These are phyloP conservation scores for Remersonia thermophila DNA, from an alignment of 2,329 filamentous ascomycete species.

Conservation along the genomic window DNA sequence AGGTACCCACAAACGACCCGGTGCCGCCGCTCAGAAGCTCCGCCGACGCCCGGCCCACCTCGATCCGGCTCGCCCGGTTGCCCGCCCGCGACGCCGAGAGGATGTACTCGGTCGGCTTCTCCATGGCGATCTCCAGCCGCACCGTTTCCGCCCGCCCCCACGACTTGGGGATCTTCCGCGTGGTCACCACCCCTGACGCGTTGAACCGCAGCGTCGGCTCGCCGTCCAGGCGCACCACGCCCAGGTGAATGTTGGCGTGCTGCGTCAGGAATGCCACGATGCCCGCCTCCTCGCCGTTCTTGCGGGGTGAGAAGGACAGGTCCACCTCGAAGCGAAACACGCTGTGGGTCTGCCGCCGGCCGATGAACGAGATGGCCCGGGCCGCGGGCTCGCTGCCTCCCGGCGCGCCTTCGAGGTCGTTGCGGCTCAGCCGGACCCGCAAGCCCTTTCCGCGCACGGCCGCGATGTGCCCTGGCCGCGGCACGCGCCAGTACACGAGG, in stretches of 20 bases:
- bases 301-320: conserved; percentile 17
- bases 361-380: conserved; percentile 21
- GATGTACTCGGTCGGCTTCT: conserved; percentile 21
- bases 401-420: conserved; percentile 19
- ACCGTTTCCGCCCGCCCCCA: conserved; percentile 18
- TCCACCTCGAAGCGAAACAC: conserved; percentile 23
- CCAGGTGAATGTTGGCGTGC: conserved; percentile 22
- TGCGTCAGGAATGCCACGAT: conserved; percentile 25
- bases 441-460: conserved; percentile 15
- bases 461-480: conserved; percentile 17
- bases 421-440: conserved; percentile 18
- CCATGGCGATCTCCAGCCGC: conserved; percentile 20
- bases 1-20: conserved; percentile 23
- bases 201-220: conserved; percentile 17
- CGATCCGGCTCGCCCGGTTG: conserved; percentile 10
- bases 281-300: conserved; percentile 22
- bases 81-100: conserved; percentile 18
- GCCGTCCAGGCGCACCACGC: conserved; percentile 15
- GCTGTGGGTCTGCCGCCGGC: conserved; percentile 21
- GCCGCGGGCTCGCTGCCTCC: conserved; percentile 8
- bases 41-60: conserved; percentile 20
- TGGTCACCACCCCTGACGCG: conserved; percentile 3
- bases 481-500: conserved; percentile 24
- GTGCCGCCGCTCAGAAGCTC: conserved; percentile 22
- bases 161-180: conserved; percentile 14